Base-by-base conservation (phyloP, 495 filamentous ascomycete species). In the Saxispiralis lemnorum region DNA sequence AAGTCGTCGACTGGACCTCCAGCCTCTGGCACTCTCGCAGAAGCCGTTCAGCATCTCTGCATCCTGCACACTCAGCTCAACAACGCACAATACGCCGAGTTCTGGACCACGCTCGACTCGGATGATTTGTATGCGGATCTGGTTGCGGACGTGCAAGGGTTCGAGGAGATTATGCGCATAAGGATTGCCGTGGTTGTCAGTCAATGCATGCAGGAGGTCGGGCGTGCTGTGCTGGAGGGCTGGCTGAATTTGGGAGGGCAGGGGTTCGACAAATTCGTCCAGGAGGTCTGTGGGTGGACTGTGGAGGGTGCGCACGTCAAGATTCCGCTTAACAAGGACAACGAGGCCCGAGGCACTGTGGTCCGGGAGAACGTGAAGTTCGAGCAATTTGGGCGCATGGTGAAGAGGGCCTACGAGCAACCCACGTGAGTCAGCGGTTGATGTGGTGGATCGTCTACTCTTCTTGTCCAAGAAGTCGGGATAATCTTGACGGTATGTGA, bases 71-170 rank as follows among this genome's bases (percentile, higher is more conserved):
- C 75, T 53, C 79, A 87, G 52, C 83, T 97, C 53, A 79, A 79
- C 54, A 78, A 75, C 47, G 83, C 83, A 31, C 73, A 85, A 59
- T 99, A 96, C 68, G 68, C 71, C 43, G 71, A 72, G 41, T 99
- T 99, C 78, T 99, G 92, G 92, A 70, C 71, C 21, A 86, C 83
- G 6, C 75, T 95, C 43, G 84, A 94, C 63, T 78, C 72, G 48
- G 89, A 96, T 57, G 89, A 99, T 60, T 71, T 95, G 14, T 99
- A 95, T 61, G 92, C 89, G 37, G 89, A 99, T 56, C 66, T 99
- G 43, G 79, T 85, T 20, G 87, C 88, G 38, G 92, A 96, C 56
- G 86, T 94, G 47, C 73, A 76, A 36, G 92, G 88, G 18, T 99
- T 99, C 63, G 92, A 96, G 69, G 92, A 99, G 60, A 72, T 93